phyloP scores from a whole-genome alignment of 2,329 filamentous ascomycete species.

The Aspergillus alliaceus region DNA sequence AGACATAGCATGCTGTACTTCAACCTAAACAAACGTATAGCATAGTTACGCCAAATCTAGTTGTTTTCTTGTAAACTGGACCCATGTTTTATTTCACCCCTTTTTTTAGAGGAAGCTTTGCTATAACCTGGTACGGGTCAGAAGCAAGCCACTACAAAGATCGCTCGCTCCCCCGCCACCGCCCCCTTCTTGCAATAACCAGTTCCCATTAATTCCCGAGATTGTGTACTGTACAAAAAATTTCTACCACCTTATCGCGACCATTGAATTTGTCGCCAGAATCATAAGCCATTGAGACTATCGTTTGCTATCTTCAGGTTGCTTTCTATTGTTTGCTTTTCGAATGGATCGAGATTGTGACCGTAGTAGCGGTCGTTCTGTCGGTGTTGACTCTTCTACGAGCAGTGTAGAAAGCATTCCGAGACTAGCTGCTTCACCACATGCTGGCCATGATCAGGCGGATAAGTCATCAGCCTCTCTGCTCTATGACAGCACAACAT shows the following conservation, averaged over 20 bases:
- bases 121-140: not conserved
- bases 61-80: not conserved
- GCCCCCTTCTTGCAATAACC: not conserved
- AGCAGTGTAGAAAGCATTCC: conserved; percentile 5
- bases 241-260: not conserved
- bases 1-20: too few relatives aligned
- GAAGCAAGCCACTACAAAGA: not conserved
- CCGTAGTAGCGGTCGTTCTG: not conserved
- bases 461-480: conserved; percentile 16
- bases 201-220: not conserved
- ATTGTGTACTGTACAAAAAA: not conserved
- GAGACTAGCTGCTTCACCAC: conserved; percentile 1
- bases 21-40: too few relatives aligned
- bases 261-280: not conserved
- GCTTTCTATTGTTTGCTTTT: not conserved
- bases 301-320: not conserved
- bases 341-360: not conserved
- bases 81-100: too few relatives aligned
- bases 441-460: conserved; percentile 9
- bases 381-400: not conserved
- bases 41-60: too few relatives aligned
- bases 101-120: not conserved
- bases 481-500: conserved; percentile 17
- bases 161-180: not conserved
- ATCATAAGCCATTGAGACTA: not conserved